phyloP scores from a whole-genome alignment of 768 basidiomycete genomes.

The Rhodotorula toruloides region DNA sequence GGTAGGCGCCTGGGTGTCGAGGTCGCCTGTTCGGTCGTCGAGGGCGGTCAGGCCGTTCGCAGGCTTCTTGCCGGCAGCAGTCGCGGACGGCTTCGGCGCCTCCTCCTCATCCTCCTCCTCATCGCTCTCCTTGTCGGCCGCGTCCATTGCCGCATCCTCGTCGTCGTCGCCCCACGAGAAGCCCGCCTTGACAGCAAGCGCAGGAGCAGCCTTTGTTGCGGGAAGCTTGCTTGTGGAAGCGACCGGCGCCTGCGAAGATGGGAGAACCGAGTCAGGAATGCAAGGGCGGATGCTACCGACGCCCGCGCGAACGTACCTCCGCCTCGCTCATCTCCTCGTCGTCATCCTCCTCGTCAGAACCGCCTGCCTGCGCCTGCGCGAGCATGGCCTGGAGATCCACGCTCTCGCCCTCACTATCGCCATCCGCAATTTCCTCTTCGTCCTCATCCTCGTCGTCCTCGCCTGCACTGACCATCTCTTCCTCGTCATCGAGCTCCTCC shows the following conservation, averaged over 20 bases:
- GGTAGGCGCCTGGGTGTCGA: constrained; percentile 77
- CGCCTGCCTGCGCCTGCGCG: constrained; percentile 38
- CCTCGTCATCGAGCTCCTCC: constrained; percentile 35
- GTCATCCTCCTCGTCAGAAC: constrained; percentile 44
- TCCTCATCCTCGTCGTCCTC: constrained; percentile 41
- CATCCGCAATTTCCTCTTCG: constrained; percentile 36
- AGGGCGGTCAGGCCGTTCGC: constrained; percentile 25
- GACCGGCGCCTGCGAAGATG: constrained; percentile 19
- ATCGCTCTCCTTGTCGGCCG: constrained; percentile 43
- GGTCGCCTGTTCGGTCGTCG: constrained; percentile 63
- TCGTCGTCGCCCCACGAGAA: constrained; percentile 42
- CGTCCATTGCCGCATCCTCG: constrained; percentile 43
- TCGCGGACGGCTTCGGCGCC: constrained; percentile 49
- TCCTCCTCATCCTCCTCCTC: constrained; percentile 57
- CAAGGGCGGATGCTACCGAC: constrained; percentile 1
- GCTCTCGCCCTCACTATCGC: constrained; percentile 32
- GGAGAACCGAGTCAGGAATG: not conserved
- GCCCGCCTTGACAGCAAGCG: constrained; percentile 30
- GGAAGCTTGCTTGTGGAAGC: constrained; percentile 38
- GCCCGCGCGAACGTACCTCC: constrained; percentile 1
- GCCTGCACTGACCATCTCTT: constrained; percentile 45
- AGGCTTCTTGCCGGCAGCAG: constrained; percentile 57
- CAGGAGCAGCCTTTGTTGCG: constrained; percentile 14
- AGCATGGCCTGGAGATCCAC: constrained; percentile 29
- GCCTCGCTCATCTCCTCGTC: constrained; percentile 40